Conservation (phyloP, 2,329 filamentous ascomycete species). For the Aspergillus nomiae region DNA sequence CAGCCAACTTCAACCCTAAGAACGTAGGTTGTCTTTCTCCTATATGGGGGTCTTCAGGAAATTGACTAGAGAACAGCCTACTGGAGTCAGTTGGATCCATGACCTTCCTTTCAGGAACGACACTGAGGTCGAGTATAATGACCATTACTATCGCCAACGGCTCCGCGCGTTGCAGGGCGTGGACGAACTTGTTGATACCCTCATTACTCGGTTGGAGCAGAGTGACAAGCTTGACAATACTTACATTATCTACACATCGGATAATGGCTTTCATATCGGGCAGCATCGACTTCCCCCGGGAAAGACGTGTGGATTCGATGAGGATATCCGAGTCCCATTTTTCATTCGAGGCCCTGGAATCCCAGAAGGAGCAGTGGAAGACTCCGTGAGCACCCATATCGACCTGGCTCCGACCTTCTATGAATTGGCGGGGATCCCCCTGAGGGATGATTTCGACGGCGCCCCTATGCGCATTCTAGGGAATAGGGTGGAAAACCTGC, state of each 20-base stretch:
- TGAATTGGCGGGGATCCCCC: constrained; percentile 40
- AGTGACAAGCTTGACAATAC: constrained; percentile 52
- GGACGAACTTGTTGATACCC: constrained; percentile 54
- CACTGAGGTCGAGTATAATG: constrained; percentile 53
- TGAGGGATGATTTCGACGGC: constrained; percentile 59
- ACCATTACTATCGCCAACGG: constrained; percentile 54
- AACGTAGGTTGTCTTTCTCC: constrained; percentile 38
- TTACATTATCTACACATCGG: constrained; percentile 62
- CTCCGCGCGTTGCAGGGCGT: constrained; percentile 56
- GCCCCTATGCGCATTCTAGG: constrained; percentile 50
- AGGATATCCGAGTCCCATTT: constrained; percentile 62
- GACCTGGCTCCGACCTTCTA: constrained; percentile 66
- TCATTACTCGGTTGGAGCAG: constrained; percentile 46
- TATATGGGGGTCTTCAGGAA: too few relatives aligned
- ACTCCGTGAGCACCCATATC: constrained; percentile 62
- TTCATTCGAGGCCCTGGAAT: constrained; percentile 63
- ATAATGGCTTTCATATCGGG: constrained; percentile 64
- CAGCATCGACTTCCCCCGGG: constrained; percentile 62
- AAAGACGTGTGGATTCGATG: constrained; percentile 61
- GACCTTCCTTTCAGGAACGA: constrained; percentile 48
- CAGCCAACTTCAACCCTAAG: constrained; percentile 67
- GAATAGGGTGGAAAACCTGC: constrained; percentile 29
- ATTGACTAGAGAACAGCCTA: constrained; percentile 29
- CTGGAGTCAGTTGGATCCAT: constrained; percentile 51
- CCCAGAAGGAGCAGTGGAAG: constrained; percentile 40